A percentile compares a stretch with the other conserved stretches of the same genome.
Evolutionary conservation across 495 filamentous ascomycete species (phyloP).

Genomic region (Talaromyces proteolyticus): DNA sequence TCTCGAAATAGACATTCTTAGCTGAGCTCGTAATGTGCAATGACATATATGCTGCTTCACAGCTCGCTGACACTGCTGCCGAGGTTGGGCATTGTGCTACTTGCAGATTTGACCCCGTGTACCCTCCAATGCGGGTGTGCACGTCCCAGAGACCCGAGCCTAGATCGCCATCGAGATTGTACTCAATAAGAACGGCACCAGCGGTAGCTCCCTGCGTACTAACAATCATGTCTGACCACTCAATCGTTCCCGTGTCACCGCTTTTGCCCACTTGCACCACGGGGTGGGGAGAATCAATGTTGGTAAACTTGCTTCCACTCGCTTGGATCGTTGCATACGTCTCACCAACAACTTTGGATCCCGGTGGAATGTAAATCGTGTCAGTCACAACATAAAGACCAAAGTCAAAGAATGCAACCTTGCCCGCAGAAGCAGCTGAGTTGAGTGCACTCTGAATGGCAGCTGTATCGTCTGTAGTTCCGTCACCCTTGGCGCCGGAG

Average conservation of each 20-base stretch:
- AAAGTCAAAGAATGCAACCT: constrained; percentile 46
- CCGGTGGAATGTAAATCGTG: constrained; percentile 39
- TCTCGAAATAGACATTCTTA: constrained; percentile 53
- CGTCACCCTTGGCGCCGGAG: constrained; percentile 63
- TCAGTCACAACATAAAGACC: constrained; percentile 41
- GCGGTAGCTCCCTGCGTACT: constrained; percentile 51
- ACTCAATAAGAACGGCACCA: constrained; percentile 70
- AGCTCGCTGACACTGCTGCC: constrained; percentile 30
- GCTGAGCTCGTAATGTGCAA: constrained; percentile 58
- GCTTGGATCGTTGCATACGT: constrained; percentile 60
- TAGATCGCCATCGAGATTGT: constrained; percentile 52
- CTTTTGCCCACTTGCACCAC: constrained; percentile 57
- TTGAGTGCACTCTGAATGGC: constrained; percentile 42
- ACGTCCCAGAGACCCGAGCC: constrained; percentile 55
- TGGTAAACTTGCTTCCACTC: constrained; percentile 51
- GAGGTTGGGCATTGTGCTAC: constrained; percentile 43
- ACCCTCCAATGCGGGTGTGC: constrained; percentile 51
- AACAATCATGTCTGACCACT: constrained; percentile 57
- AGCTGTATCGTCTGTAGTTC: constrained; percentile 58
- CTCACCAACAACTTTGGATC: constrained; percentile 43
- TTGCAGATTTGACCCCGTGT: constrained; percentile 44
- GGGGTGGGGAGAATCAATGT: constrained; percentile 56
- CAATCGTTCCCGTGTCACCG: constrained; percentile 46
- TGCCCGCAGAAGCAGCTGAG: constrained; percentile 24
- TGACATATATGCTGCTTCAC: constrained; percentile 60